A percentile compares a stretch with the other conserved stretches of the same genome.
Conservation (phyloP, 768 basidiomycete species). For the Tylopilus subfusipes region DNA sequence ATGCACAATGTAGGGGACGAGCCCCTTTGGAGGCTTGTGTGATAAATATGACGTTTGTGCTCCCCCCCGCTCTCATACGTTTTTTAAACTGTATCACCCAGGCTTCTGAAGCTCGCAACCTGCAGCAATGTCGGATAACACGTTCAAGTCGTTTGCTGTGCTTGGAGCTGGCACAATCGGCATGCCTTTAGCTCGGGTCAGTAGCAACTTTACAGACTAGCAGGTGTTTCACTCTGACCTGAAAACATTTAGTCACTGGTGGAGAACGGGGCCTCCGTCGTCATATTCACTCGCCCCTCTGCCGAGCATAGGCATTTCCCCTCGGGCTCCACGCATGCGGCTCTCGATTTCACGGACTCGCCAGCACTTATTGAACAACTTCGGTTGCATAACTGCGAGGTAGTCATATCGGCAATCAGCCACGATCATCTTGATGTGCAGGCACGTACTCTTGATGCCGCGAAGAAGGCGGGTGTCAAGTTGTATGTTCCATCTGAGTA, state of each 20-base stretch:
- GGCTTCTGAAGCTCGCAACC: background rate
- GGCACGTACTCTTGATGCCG: conserved; percentile 24
- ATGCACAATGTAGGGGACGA: background rate
- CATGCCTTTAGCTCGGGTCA: conserved; percentile 9
- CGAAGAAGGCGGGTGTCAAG: conserved; percentile 28
- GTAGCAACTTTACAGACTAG: background rate
- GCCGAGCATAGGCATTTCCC: conserved; percentile 7
- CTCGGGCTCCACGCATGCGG: conserved; percentile 3
- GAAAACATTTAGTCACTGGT: conserved; percentile 9
- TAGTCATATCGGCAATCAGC: conserved; percentile 27
- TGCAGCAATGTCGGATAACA: conserved; percentile 7
- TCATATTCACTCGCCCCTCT: conserved; percentile 15
- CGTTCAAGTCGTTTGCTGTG: conserved; percentile 19
- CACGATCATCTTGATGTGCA: conserved; percentile 20
- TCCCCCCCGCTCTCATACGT: no score
- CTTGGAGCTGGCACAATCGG: conserved; percentile 20
- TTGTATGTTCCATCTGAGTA: conserved; percentile 33
- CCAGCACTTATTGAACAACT: conserved; percentile 12
- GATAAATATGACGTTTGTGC: background rate
- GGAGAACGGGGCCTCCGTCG: conserved; percentile 8
- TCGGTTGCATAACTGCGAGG: conserved; percentile 19
- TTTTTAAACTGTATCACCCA: background rate
- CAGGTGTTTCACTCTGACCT: background rate
- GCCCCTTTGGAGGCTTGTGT: background rate
- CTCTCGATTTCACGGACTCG: conserved; percentile 12